phyloP scores from a whole-genome alignment of 2,329 filamentous ascomycete genomes.

The Colletotrichum incanum region DNA sequence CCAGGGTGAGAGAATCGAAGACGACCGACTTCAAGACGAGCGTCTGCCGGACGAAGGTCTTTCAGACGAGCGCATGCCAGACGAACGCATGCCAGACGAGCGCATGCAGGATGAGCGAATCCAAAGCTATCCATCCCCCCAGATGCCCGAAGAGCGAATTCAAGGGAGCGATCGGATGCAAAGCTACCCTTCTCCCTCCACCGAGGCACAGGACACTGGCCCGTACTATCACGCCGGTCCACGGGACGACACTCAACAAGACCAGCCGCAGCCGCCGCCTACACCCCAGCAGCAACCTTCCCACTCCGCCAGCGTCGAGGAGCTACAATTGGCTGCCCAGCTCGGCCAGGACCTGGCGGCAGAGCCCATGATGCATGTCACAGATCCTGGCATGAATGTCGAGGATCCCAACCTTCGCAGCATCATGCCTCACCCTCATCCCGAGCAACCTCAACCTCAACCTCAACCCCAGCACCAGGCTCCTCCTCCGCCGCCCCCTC shows the following conservation, averaged over 20 bases:
- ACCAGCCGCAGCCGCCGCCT: slow-evolving; percentile 53
- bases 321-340: slow-evolving; percentile 72
- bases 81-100: slow-evolving; percentile 3
- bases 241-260: slow-evolving; percentile 44
- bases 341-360: slow-evolving; percentile 68
- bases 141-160: slow-evolving; percentile 28
- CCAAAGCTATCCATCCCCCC: slow-evolving; percentile 32
- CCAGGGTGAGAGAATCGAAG: slow-evolving; percentile 1
- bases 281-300: slow-evolving; percentile 59
- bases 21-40: not conserved
- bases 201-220: slow-evolving; percentile 33
- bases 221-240: slow-evolving; percentile 44
- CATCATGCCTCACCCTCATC: slow-evolving; percentile 61
- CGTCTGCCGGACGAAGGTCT: not conserved
- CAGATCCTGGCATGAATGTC: slow-evolving; percentile 61
- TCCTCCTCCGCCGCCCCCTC: slow-evolving; percentile 9
- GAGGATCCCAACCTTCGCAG: slow-evolving; percentile 61
- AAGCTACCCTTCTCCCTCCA: slow-evolving; percentile 34
- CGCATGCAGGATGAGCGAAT: slow-evolving; percentile 29
- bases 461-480: slow-evolving; percentile 44
- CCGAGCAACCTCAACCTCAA: slow-evolving; percentile 36
- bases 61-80: slow-evolving; percentile 2
- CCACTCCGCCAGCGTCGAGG: slow-evolving; percentile 65
- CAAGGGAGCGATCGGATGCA: slow-evolving; percentile 37
- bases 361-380: slow-evolving; percentile 64